Percentiles rank a stretch among this genome's conserved stretches.
Evolutionary conservation across 1,139 yeast genomes (phyloP).

Genomic region (Scheffersomyces segobiensis): DNA sequence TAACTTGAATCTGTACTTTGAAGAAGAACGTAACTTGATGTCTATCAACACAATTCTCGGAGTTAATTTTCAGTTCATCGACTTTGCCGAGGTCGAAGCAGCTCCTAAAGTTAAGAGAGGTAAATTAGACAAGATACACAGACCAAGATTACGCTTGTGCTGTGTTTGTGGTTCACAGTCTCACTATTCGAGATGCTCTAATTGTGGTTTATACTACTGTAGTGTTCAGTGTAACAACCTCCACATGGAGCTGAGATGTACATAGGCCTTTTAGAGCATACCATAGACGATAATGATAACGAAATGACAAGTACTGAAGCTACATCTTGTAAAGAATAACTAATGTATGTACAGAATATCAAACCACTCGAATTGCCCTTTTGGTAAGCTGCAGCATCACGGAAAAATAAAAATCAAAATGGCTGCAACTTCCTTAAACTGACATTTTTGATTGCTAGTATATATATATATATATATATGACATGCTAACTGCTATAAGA

Average conservation of each 20-base stretch:
- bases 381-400: neutral
- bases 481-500: neutral
- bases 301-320: neutral
- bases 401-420: neutral
- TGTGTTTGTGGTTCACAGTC: slow-evolving; percentile 46
- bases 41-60: slow-evolving; percentile 43
- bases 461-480: too few species aligned
- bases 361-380: neutral
- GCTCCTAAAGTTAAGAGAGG: slow-evolving; percentile 12
- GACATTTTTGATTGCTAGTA: neutral
- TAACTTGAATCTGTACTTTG: slow-evolving; percentile 48
- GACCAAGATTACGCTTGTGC: slow-evolving; percentile 41
- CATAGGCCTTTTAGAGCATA: slow-evolving; percentile 10
- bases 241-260: slow-evolving; percentile 48
- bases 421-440: neutral
- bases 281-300: neutral
- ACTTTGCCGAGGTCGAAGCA: slow-evolving; percentile 25
- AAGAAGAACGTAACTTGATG: slow-evolving; percentile 48
- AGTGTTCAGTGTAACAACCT: slow-evolving; percentile 42
- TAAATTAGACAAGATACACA: slow-evolving; percentile 19
- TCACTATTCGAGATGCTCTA: slow-evolving; percentile 39
- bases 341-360: neutral
- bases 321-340: neutral
- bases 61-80: slow-evolving; percentile 44
- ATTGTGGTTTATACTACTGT: slow-evolving; percentile 45